These are phyloP conservation scores for Tylopilus felleus DNA, from an alignment of 768 basidiomycete species.

Conservation along the genomic window DNA sequence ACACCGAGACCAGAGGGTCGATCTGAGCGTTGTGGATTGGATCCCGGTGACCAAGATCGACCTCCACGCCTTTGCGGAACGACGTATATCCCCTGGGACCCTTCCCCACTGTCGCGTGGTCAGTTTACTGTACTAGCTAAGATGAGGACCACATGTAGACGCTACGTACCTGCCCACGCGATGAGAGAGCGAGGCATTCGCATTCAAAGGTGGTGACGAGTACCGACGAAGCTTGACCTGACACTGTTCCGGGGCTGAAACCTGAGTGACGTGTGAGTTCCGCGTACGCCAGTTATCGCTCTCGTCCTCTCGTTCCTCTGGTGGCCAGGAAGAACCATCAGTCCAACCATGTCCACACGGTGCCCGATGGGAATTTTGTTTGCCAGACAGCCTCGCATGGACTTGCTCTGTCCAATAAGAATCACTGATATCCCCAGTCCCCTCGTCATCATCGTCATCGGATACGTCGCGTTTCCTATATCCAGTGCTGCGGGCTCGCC, in stretches of 20 bases:
- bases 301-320: slow-evolving; percentile 4
- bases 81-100: slow-evolving; percentile 10
- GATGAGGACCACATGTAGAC: neutral
- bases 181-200: neutral
- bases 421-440: neutral
- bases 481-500: neutral
- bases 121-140: neutral
- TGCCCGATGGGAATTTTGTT: neutral
- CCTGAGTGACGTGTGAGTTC: neutral
- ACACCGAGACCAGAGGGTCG: slow-evolving; percentile 4
- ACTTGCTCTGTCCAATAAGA: slow-evolving; percentile 12
- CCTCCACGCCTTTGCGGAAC: slow-evolving; percentile 19
- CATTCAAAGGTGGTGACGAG: slow-evolving; percentile 1
- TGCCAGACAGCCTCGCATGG: neutral
- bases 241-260: neutral
- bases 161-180: slow-evolving; percentile 3
- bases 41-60: neutral
- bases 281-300: slow-evolving; percentile 13
- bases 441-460: slow-evolving; percentile 1
- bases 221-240: slow-evolving; percentile 1
- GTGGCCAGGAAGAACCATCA: neutral
- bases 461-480: neutral
- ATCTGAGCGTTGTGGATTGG: neutral
- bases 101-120: neutral
- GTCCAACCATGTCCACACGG: neutral